Base-by-base conservation (phyloP, 2,329 filamentous ascomycete genomes). In the Fusarium verticillioides region DNA sequence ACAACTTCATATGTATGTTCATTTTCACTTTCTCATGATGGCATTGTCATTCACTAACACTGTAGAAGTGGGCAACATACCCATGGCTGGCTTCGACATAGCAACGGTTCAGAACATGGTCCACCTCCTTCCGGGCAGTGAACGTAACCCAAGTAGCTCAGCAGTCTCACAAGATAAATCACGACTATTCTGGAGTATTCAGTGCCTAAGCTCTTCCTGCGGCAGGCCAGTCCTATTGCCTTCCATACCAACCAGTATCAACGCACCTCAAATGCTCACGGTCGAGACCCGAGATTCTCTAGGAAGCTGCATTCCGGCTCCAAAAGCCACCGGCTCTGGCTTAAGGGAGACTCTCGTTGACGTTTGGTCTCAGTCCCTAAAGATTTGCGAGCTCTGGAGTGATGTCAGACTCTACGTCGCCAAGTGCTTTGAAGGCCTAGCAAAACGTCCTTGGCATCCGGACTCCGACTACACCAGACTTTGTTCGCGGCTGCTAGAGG, bases 71-170 rank as follows among this genome's bases (percentile, higher is more conserved):
- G 71, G 63, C 1, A 69, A 74, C 1, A 34, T 69, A 0, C 37
- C 34, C 3, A 43, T 62, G 18, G 72, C 72, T n/a, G 71, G 60
- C 19, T 67, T 74, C 3, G 66, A 74, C 7, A 56, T 68, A 32
- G 50, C 63, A 9, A 13, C 71, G 0, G 71, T 46, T 2, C 74
- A 66, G 40, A 74, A 58, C 16, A 37, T 66, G 30, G 13, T 56
- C 0, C 68, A 69, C 3, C 40, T 66, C 4, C 49, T 61, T n/a
- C 36, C 42, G 1, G 39, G 18, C 1, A 34, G 39, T 6, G 36
- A 26, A 4, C 12, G 28, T 0, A 36, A n/a, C 2, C 1, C 43
- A 7, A 7, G 42, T 5, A 18, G 28, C 12, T 53, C 60, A 11
- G 15, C 19, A 16, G 23, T 19, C 6, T 23, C 57, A 0, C 23